phyloP scores from a whole-genome alignment of 352 stramenopile species.

The Globisporangium alternatum region DNA sequence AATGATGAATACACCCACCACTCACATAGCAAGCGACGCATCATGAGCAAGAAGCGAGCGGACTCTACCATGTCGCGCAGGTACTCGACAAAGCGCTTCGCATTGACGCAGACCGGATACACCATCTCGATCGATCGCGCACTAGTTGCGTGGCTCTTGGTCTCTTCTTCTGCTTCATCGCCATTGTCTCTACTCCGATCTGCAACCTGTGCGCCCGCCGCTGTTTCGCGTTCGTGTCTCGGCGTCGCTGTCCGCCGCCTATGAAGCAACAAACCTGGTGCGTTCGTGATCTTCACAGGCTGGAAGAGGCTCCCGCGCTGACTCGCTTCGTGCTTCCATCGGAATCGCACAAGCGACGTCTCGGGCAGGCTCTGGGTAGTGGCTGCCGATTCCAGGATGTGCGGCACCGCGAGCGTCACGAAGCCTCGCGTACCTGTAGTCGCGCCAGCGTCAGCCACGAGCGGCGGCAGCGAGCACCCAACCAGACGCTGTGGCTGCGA shows the following conservation, averaged over 20 bases:
- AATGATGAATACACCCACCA: conserved; percentile 1
- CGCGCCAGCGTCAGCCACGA: background rate
- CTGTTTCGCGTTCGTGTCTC: background rate
- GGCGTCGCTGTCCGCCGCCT: background rate
- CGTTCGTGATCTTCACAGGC: conserved; percentile 16
- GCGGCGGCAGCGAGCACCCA: conserved; percentile 13
- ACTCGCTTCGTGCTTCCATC: conserved; percentile 7
- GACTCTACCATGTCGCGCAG: conserved; percentile 14
- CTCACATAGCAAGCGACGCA: background rate
- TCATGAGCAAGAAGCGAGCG: background rate
- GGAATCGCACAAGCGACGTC: conserved; percentile 15
- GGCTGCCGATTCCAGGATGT: conserved; percentile 16
- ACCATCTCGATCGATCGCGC: conserved; percentile 16
- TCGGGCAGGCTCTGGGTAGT: conserved; percentile 11
- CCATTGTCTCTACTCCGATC: background rate
- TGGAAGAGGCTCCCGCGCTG: conserved; percentile 17
- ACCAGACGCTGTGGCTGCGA: conserved; percentile 15
- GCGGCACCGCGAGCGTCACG: conserved; percentile 14
- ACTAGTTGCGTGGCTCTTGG: background rate
- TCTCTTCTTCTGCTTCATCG: background rate
- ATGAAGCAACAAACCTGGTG: background rate
- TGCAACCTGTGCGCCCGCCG: background rate
- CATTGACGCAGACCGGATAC: conserved; percentile 16
- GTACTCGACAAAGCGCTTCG: conserved; percentile 16
- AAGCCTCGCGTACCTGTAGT: conserved; percentile 1